Conservation (phyloP, 345 rosid species). For the Brassica incana region DNA sequence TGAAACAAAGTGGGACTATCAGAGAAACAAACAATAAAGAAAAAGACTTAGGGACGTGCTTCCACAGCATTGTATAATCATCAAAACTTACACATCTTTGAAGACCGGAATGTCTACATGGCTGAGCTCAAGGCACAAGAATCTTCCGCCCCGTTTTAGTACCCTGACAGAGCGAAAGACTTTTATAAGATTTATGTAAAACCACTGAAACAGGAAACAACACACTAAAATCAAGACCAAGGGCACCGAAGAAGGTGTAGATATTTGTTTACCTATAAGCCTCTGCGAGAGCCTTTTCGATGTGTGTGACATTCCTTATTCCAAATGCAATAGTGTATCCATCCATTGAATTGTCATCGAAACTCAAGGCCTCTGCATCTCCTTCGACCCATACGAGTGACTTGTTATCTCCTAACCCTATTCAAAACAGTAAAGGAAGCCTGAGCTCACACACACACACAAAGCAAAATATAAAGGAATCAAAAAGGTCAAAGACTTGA, state of each 20-base stretch:
- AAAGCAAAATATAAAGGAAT: background rate
- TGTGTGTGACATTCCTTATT: constrained; percentile 94
- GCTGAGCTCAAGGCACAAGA: constrained; percentile 93
- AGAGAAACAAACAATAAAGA: background rate
- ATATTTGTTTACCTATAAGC: constrained; percentile 58
- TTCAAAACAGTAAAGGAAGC: constrained; percentile 1
- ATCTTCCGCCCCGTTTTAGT: constrained; percentile 88
- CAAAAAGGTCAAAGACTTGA: constrained; percentile 7
- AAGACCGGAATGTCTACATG: constrained; percentile 83
- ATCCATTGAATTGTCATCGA: constrained; percentile 78
- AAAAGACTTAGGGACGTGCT: background rate
- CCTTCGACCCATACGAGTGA: constrained; percentile 89
- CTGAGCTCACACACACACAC: constrained; percentile 2
- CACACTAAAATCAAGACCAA: background rate
- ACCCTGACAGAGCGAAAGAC: constrained; percentile 52
- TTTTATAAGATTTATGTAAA: background rate
- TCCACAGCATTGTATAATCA: background rate
- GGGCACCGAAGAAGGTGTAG: background rate
- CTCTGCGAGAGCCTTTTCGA: constrained; percentile 88
- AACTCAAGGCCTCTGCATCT: constrained; percentile 85
- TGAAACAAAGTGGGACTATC: constrained; percentile 5
- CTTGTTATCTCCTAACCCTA: constrained; percentile 51
- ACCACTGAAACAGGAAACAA: background rate
- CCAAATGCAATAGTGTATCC: constrained; percentile 98
- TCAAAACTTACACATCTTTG: constrained; percentile 74